Evolutionary conservation across 768 basidiomycete species (phyloP).

Genomic region (Xerocomellus intermedius): DNA sequence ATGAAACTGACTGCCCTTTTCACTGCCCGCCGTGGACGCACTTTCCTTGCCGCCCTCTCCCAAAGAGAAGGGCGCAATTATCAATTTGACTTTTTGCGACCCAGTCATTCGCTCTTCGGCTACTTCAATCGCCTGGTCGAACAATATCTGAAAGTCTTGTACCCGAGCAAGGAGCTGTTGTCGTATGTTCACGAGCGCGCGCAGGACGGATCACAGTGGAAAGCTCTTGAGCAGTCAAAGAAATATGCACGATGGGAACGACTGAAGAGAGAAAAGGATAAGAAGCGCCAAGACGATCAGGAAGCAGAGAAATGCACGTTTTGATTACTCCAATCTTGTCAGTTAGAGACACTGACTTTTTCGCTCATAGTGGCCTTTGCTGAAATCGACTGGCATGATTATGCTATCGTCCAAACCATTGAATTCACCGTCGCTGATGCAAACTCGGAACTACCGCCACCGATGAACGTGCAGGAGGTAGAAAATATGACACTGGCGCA

Average conservation of each 20-base stretch:
- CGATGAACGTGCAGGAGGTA: conserved; percentile 92
- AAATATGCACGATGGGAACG: conserved; percentile 89
- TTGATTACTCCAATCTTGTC: neutral
- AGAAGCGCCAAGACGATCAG: conserved; percentile 84
- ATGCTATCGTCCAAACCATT: conserved; percentile 96
- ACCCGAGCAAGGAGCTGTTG: conserved; percentile 75
- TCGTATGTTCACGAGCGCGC: conserved; percentile 69
- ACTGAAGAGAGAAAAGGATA: conserved; percentile 77
- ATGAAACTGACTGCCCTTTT: conserved; percentile 96
- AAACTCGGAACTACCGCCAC: conserved; percentile 89
- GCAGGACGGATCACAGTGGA: conserved; percentile 69
- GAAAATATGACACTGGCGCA: conserved; percentile 96
- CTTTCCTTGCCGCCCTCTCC: conserved; percentile 83
- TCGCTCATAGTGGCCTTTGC: conserved; percentile 76
- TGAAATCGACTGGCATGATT: conserved; percentile 99
- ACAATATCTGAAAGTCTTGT: conserved; percentile 88
- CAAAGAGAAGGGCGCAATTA: conserved; percentile 90
- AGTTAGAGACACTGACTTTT: conserved; percentile 1
- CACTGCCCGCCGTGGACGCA: conserved; percentile 86
- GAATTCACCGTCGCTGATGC: conserved; percentile 95
- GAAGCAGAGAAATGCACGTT: conserved; percentile 87
- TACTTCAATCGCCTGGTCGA: conserved; percentile 98
- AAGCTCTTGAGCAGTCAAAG: conserved; percentile 69
- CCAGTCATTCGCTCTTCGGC: conserved; percentile 92
- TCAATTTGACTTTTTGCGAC: conserved; percentile 96